Evolutionary conservation across 345 rosid genomes (phyloP).

Genomic region (Cardamine occulta): DNA sequence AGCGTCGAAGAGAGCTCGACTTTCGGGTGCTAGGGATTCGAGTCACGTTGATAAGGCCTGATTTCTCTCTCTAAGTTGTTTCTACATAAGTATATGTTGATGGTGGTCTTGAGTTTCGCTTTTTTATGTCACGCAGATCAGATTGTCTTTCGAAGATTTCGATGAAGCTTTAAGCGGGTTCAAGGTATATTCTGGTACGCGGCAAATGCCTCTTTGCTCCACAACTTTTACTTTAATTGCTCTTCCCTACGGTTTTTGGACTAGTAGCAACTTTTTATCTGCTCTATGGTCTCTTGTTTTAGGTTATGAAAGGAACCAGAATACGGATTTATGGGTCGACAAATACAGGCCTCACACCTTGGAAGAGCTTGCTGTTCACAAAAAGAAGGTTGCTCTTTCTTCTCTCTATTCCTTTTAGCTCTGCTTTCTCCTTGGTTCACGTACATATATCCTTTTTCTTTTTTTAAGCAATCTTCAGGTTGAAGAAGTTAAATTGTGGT

Average conservation of each 20-base stretch:
- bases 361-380: constrained; percentile 92
- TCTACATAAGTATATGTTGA: background rate
- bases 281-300: constrained; percentile 23
- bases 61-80: background rate
- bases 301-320: constrained; percentile 49
- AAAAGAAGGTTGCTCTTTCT: constrained; percentile 65
- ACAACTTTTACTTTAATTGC: background rate
- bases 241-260: background rate
- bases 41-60: constrained; percentile 55
- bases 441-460: background rate
- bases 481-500: constrained; percentile 77
- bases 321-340: constrained; percentile 78
- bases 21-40: constrained; percentile 49
- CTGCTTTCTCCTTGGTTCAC: constrained; percentile 14
- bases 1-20: constrained; percentile 64
- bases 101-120: constrained; percentile 11
- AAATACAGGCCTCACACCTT: constrained; percentile 70
- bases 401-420: constrained; percentile 13
- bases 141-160: constrained; percentile 65
- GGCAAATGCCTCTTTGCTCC: background rate
- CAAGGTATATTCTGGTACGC: constrained; percentile 82
- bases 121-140: constrained; percentile 53
- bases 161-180: constrained; percentile 62
- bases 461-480: constrained; percentile 52
- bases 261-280: background rate